Evolutionary conservation across 2,329 filamentous ascomycete genomes (phyloP).

Genomic region (Xylariaceae sp.): DNA sequence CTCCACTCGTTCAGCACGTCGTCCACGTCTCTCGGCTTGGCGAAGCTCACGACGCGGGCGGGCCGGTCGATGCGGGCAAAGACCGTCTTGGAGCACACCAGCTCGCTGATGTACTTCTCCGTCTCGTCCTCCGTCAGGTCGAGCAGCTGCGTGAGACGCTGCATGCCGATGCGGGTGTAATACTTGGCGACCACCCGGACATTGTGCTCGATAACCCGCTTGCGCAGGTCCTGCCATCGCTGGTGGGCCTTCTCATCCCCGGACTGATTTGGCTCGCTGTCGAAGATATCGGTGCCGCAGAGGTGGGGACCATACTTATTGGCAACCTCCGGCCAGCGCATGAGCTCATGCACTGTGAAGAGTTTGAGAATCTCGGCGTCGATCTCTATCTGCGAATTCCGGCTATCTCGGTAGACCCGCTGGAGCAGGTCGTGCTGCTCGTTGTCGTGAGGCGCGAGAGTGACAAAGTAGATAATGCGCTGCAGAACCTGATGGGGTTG

Average conservation of each 20-base stretch:
- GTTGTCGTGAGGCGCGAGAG: constrained; percentile 94
- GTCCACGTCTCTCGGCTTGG: constrained; percentile 88
- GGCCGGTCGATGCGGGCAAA: constrained; percentile 96
- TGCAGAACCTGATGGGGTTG: constrained; percentile 61
- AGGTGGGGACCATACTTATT: constrained; percentile 84
- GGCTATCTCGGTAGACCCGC: constrained; percentile 77
- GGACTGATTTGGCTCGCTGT: constrained; percentile 54
- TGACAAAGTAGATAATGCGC: constrained; percentile 94
- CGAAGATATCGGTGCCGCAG: constrained; percentile 84
- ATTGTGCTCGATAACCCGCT: constrained; percentile 98
- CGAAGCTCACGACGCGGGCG: constrained; percentile 85
- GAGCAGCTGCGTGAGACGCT: constrained; percentile 79
- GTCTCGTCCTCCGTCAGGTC: constrained; percentile 93
- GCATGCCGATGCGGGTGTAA: constrained; percentile 94
- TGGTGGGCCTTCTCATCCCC: constrained; percentile 73
- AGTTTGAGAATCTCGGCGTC: constrained; percentile 85
- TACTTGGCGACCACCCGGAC: constrained; percentile 97
- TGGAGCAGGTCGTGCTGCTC: constrained; percentile 97
- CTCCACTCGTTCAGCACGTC: constrained; percentile 98
- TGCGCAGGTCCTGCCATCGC: constrained; percentile 90
- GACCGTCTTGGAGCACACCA: constrained; percentile 96
- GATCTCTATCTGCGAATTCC: constrained; percentile 67
- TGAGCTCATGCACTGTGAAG: constrained; percentile 92
- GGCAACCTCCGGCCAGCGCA: constrained; percentile 94
- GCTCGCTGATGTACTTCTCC: constrained; percentile 96